phyloP scores from a whole-genome alignment of 768 basidiomycete species.

The Trametes cinnabarina region DNA sequence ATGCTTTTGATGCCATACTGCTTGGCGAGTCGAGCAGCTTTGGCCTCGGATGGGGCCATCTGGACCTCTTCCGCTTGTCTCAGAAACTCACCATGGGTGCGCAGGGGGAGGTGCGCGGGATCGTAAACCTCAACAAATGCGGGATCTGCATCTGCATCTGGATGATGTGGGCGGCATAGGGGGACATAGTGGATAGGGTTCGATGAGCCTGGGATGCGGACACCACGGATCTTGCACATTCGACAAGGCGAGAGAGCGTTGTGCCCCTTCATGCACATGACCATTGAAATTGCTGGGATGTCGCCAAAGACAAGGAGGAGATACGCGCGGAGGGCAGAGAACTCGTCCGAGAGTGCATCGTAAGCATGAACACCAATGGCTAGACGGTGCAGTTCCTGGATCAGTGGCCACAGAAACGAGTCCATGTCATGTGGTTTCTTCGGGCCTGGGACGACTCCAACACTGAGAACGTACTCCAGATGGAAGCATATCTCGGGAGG shows the following conservation, averaged over 20 bases:
- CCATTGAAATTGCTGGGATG: constrained; percentile 31
- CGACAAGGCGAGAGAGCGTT: constrained; percentile 38
- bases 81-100: constrained; percentile 45
- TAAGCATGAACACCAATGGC: constrained; percentile 38
- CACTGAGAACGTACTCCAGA: constrained; percentile 34
- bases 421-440: constrained; percentile 39
- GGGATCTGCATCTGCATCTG: constrained; percentile 1
- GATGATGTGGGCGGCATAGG: constrained; percentile 23
- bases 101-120: constrained; percentile 37
- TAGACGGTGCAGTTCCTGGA: constrained; percentile 36
- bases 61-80: constrained; percentile 30
- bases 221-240: constrained; percentile 36
- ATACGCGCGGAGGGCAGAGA: constrained; percentile 33
- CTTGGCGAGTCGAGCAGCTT: constrained; percentile 14
- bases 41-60: background rate
- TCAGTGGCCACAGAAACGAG: constrained; percentile 38
- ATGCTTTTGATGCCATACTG: constrained; percentile 24
- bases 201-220: constrained; percentile 16
- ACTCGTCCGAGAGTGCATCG: constrained; percentile 24
- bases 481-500: constrained; percentile 39
- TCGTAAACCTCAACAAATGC: constrained; percentile 28
- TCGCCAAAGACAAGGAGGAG: constrained; percentile 33
- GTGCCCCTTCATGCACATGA: constrained; percentile 42
- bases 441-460: constrained; percentile 48
- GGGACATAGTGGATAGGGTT: constrained; percentile 31